These are phyloP conservation scores for Fonsecaea nubica DNA, from an alignment of 2,329 filamentous ascomycete genomes.

Conservation along the genomic window DNA sequence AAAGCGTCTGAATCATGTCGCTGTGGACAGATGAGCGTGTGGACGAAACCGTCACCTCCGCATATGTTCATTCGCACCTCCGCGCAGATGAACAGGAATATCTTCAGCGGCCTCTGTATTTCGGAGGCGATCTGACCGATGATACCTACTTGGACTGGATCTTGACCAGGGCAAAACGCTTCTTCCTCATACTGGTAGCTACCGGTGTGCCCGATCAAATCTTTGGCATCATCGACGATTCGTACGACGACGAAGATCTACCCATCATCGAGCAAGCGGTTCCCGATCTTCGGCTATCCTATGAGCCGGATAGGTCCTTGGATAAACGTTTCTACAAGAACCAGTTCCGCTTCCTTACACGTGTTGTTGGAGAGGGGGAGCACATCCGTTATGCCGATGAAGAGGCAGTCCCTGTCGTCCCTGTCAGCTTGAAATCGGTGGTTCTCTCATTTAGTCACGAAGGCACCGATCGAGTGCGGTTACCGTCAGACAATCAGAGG, in stretches of 20 bases:
- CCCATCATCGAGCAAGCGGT: constrained; percentile 63
- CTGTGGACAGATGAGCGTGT: constrained; percentile 57
- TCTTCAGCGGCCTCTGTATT: constrained; percentile 46
- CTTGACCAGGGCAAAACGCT: constrained; percentile 61
- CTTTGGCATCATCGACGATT: constrained; percentile 66
- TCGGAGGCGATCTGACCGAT: constrained; percentile 54
- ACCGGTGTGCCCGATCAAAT: constrained; percentile 69
- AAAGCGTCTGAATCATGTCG: constrained; percentile 21
- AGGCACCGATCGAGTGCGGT: constrained; percentile 50
- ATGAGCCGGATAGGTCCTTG: constrained; percentile 57
- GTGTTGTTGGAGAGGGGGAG: constrained; percentile 61
- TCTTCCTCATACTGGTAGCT: constrained; percentile 66
- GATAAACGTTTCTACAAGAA: constrained; percentile 65
- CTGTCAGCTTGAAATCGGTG: constrained; percentile 55
- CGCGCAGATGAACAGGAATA: constrained; percentile 45
- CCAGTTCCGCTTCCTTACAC: constrained; percentile 65
- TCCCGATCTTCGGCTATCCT: constrained; percentile 60
- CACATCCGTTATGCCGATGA: constrained; percentile 66
- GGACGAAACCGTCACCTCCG: constrained; percentile 50
- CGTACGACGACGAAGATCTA: constrained; percentile 67
- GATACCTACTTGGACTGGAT: constrained; percentile 69
- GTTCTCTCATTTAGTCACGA: constrained; percentile 47
- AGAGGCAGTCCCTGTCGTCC: constrained; percentile 66
- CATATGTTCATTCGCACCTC: constrained; percentile 48
- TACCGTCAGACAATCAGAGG: constrained; percentile 42